Percentiles rank a stretch among this genome's conserved stretches.
Conservation (phyloP, 2,329 filamentous ascomycete genomes). For the Talaromyces piceae region DNA sequence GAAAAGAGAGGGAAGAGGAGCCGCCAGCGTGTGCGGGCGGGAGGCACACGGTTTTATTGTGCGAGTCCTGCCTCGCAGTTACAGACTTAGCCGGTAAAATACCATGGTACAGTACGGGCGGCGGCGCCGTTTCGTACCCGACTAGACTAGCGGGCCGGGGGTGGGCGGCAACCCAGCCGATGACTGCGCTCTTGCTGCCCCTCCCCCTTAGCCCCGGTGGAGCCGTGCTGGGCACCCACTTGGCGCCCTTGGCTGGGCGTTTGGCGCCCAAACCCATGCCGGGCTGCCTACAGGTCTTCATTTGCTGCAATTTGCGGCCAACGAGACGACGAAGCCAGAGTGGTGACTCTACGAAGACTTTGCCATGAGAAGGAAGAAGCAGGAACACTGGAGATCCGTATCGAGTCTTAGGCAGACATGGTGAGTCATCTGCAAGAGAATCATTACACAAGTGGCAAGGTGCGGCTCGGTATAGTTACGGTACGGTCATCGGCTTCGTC, state of each 20-base stretch:
- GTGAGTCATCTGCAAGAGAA: too few species aligned
- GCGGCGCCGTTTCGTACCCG: background rate
- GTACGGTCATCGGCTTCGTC: background rate
- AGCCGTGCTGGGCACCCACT: background rate
- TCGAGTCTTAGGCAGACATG: too few species aligned
- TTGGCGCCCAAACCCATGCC: background rate
- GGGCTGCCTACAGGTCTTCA: too few species aligned
- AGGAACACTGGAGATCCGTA: too few species aligned
- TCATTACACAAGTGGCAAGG: too few species aligned
- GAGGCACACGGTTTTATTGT: background rate
- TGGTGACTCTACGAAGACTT: too few species aligned
- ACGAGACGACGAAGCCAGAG: too few species aligned
- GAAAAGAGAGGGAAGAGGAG: constrained; percentile 1
- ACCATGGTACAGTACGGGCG: background rate
- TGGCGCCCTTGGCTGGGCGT: background rate
- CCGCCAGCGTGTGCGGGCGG: background rate
- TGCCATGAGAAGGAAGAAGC: too few species aligned
- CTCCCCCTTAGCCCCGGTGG: background rate
- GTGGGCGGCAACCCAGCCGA: background rate
- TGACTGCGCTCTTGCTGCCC: too few species aligned
- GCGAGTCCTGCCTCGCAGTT: background rate
- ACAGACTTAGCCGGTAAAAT: background rate
- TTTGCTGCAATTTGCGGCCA: too few species aligned
- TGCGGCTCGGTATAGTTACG: too few species aligned
- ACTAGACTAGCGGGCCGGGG: background rate